A percentile compares a stretch with the other conserved stretches of the same genome.
phyloP scores from a whole-genome alignment of 768 basidiomycete species.

The Favolaschia claudopus region DNA sequence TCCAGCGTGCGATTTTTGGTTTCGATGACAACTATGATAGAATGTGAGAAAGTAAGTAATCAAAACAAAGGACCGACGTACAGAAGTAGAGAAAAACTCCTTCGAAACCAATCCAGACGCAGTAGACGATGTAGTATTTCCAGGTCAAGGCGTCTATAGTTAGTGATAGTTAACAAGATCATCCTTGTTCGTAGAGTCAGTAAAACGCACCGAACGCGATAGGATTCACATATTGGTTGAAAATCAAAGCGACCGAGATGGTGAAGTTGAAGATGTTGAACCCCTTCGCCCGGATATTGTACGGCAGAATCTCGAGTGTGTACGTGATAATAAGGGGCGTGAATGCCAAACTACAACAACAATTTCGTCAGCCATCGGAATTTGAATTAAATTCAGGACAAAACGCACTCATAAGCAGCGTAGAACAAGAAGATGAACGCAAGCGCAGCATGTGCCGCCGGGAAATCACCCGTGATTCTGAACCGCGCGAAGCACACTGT shows the following conservation, averaged over 20 bases:
- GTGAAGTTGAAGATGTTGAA: conserved; percentile 60
- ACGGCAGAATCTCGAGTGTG: conserved; percentile 72
- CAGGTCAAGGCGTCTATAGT: conserved; percentile 56
- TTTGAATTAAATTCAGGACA: background rate
- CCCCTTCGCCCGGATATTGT: conserved; percentile 66
- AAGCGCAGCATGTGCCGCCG: conserved; percentile 57
- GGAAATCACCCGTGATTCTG: conserved; percentile 32
- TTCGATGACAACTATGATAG: conserved; percentile 60
- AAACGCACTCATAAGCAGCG: conserved; percentile 57
- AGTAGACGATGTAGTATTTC: conserved; percentile 86
- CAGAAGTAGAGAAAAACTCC: conserved; percentile 69
- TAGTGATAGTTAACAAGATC: conserved; percentile 3
- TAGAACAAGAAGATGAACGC: conserved; percentile 69
- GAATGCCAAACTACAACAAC: conserved; percentile 57
- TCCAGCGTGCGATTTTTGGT: conserved; percentile 78
- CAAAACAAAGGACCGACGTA: background rate
- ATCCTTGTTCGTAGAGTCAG: background rate
- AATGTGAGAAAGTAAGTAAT: background rate
- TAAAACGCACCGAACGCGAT: conserved; percentile 51
- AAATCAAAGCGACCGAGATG: conserved; percentile 73
- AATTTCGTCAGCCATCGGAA: conserved; percentile 3
- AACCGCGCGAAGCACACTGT: conserved; percentile 54
- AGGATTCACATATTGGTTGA: conserved; percentile 80
- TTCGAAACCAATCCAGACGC: conserved; percentile 74
- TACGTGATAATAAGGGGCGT: conserved; percentile 64